Evolutionary conservation across 2,329 filamentous ascomycete genomes (phyloP).

Genomic region (Phaeophleospora eucalypticola): DNA sequence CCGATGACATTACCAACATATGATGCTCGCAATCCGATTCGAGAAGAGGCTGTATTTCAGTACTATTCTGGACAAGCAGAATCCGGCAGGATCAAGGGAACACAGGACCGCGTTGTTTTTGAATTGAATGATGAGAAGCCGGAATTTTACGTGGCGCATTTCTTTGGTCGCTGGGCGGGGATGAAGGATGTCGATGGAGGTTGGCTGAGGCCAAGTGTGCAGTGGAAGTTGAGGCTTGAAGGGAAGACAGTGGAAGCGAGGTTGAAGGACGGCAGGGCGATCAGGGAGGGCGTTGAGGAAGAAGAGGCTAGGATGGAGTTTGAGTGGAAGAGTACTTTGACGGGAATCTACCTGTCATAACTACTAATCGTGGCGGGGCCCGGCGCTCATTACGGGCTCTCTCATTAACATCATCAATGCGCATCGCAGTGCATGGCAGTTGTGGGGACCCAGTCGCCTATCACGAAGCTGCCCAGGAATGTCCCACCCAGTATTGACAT

Average conservation of each 20-base stretch:
- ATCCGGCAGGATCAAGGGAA: not conserved
- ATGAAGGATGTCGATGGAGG: conserved; percentile 2
- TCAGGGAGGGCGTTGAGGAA: conserved; percentile 3
- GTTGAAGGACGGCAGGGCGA: conserved; percentile 1
- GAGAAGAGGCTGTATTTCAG: conserved; percentile 10
- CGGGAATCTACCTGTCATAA: conserved; percentile 2
- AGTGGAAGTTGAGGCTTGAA: conserved; percentile 1
- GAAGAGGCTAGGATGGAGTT: conserved; percentile 6
- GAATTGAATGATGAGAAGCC: conserved; percentile 4
- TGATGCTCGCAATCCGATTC: conserved; percentile 11
- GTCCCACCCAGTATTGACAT: conserved; percentile 67
- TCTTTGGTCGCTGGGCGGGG: conserved; percentile 10
- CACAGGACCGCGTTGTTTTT: conserved; percentile 2
- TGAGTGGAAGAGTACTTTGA: conserved; percentile 7
- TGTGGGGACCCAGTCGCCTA: conserved; percentile 24
- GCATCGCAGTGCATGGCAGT: conserved; percentile 19
- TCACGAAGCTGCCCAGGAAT: conserved; percentile 61
- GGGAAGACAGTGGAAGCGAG: not conserved
- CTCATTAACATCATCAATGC: too few relatives aligned
- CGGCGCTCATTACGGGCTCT: too few relatives aligned
- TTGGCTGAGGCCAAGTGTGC: not conserved
- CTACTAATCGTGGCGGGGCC: too few relatives aligned
- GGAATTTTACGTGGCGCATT: conserved; percentile 1
- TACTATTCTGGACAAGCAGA: not conserved
- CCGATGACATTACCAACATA: conserved; percentile 16